Evolutionary conservation across 2,329 filamentous ascomycete genomes (phyloP), one percentile per base, ranked within the genome.

Genomic region (Pestalotiopsis sp.): DNA sequence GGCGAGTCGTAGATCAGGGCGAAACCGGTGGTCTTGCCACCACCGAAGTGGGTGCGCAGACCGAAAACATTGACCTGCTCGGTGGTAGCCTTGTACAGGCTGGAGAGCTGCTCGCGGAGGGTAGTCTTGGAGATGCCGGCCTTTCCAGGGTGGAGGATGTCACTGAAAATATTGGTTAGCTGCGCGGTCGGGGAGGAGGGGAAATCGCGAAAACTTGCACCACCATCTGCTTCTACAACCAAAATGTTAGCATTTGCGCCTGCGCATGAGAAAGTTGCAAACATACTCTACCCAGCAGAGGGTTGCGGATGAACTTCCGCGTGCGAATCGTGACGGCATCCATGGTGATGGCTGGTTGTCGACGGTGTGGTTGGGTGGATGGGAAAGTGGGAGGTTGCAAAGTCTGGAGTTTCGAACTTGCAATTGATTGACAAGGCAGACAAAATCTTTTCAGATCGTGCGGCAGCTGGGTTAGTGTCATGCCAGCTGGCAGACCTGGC

Each of bases 281-380:
- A 52, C 45, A 52, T 52, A 52, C 45, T 52, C 95, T 93, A 84
- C 92, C 94, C 83, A 99, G 92, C 83, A 99, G 94, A 85, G 96
- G 93, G 92, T 99, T 99, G 89, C 95, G 94, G 88, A 98, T 97
- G 93, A 99, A 99, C 90, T 98, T 98, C 93, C 96, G 95, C 87
- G 96, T 99, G 20, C 66, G 66, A 36, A 67, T 41, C 40, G 66
- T 67, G 59, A 62, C 59, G 59, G 57, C 45, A 52, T 52, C 45
- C 45, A 52, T 52, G 45, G 45, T 52, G 45, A 52, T 52, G 45
- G 45, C 45, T 17, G 17, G 45, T 52, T 52, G 45, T 52, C 45
- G 45, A 52, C 45, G 45, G 45, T 52, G 45, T 52, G 45, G 45
- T 52, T 52, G 45, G 45, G 45, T 52, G 45, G 45, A 52, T 52